Evolutionary conservation across 306 rosid species (phyloP).

Genomic region (Carpinus fangiana): DNA sequence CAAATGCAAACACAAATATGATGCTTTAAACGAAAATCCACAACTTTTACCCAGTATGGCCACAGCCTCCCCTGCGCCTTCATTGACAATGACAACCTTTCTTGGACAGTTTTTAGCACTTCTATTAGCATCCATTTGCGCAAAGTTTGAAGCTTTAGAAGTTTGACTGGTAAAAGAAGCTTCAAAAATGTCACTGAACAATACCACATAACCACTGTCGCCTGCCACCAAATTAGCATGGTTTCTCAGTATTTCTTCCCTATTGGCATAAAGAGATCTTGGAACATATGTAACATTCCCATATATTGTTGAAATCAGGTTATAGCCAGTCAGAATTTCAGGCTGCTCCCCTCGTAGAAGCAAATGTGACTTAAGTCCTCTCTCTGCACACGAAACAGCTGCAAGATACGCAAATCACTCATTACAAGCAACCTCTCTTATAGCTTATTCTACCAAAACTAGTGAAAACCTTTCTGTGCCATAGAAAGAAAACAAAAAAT

Average conservation of each 20-base stretch:
- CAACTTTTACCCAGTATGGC: constrained; percentile 80
- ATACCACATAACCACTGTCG: constrained; percentile 43
- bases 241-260: constrained; percentile 65
- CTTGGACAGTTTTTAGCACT: constrained; percentile 41
- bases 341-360: constrained; percentile 96
- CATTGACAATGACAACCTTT: constrained; percentile 70
- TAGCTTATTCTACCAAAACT: constrained; percentile 4
- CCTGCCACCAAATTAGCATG: constrained; percentile 69
- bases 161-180: constrained; percentile 39
- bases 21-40: constrained; percentile 22
- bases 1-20: background rate
- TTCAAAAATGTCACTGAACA: constrained; percentile 62
- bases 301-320: constrained; percentile 79
- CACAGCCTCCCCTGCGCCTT: constrained; percentile 92
- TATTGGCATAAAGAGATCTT: constrained; percentile 66
- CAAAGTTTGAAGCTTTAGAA: constrained; percentile 24
- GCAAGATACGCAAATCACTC: constrained; percentile 36
- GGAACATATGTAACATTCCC: constrained; percentile 84
- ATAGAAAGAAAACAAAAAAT: constrained; percentile 2
- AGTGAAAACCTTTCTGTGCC: background rate
- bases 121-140: constrained; percentile 41
- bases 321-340: constrained; percentile 82
- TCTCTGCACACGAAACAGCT: constrained; percentile 91
- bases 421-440: constrained; percentile 19
- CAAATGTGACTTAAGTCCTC: constrained; percentile 71